phyloP scores from a whole-genome alignment of 768 basidiomycete genomes.

The Psilocybe tampanensis region DNA sequence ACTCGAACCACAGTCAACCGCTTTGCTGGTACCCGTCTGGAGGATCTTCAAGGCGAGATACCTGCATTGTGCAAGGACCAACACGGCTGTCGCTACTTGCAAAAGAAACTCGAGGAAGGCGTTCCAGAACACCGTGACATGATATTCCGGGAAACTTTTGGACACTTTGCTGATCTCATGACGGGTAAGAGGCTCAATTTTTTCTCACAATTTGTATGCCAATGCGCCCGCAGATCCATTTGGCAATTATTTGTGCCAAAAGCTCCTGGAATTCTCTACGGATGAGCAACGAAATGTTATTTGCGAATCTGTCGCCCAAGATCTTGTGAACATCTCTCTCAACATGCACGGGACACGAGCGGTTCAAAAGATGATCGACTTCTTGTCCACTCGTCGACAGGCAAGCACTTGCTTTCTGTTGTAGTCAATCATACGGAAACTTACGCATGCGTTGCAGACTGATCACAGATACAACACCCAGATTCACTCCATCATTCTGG shows the following conservation, averaged over 20 bases:
- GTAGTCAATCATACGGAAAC: slow-evolving; percentile 43
- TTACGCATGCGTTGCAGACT: slow-evolving; percentile 64
- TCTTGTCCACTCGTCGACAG: slow-evolving; percentile 93
- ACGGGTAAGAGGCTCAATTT: slow-evolving; percentile 63
- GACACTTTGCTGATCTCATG: slow-evolving; percentile 98
- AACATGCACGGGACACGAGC: slow-evolving; percentile 99
- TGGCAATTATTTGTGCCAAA: slow-evolving; percentile 99
- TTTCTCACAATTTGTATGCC: slow-evolving; percentile 9
- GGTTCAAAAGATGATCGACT: slow-evolving; percentile 99
- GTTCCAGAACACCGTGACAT: slow-evolving; percentile 96
- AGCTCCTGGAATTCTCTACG: slow-evolving; percentile 93
- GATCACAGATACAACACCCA: slow-evolving; percentile 84
- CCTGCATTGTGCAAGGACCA: slow-evolving; percentile 96
- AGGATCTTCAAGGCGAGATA: slow-evolving; percentile 96
- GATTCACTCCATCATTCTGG: slow-evolving; percentile 96
- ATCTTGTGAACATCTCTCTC: slow-evolving; percentile 95
- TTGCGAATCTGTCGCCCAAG: slow-evolving; percentile 96
- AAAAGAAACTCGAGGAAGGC: slow-evolving; percentile 98
- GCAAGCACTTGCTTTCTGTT: slow-evolving; percentile 47
- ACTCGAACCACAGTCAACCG: slow-evolving; percentile 72
- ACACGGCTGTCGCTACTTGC: slow-evolving; percentile 96
- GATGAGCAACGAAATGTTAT: slow-evolving; percentile 97
- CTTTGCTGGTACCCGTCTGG: slow-evolving; percentile 93
- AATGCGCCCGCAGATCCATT: slow-evolving; percentile 74
- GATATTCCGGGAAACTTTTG: slow-evolving; percentile 98